Conservation (phyloP, 352 stramenopile species). For the Globisporangium splendens region DNA sequence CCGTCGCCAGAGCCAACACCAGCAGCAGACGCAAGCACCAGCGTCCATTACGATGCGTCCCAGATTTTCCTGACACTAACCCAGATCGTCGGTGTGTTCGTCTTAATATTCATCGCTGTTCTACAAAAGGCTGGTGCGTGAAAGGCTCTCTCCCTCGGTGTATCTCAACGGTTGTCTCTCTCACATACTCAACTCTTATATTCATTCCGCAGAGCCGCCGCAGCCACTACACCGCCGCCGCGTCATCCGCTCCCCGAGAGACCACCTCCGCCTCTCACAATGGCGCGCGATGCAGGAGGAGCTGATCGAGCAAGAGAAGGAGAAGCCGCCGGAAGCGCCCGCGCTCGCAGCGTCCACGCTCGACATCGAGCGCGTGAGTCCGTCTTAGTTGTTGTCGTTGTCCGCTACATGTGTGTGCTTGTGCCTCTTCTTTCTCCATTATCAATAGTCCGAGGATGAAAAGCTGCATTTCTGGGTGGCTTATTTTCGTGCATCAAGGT, state of each 20-base stretch:
- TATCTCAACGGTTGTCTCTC: background rate
- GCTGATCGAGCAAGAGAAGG: background rate
- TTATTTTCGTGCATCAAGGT: too few relatives aligned
- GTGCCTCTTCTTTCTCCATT: too few relatives aligned
- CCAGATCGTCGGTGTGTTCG: constrained; percentile 1
- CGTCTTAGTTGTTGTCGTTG: background rate
- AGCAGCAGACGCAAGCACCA: background rate
- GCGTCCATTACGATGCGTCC: background rate
- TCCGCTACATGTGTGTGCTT: background rate
- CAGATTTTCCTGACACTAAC: constrained; percentile 2
- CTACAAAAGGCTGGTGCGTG: background rate
- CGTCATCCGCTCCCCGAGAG: background rate
- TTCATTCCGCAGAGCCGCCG: background rate
- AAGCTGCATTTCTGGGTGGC: too few relatives aligned
- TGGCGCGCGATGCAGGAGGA: constrained; percentile 8
- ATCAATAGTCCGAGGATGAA: too few relatives aligned
- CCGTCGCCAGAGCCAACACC: background rate
- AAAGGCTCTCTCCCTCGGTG: background rate
- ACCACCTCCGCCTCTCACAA: constrained; percentile 5
- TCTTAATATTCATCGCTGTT: background rate
- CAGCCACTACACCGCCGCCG: background rate
- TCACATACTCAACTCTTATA: background rate
- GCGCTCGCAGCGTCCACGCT: background rate
- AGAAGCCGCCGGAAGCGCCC: background rate
- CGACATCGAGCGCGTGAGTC: background rate